Conservation (phyloP, 441 rosid genomes). For the Populus trichocarpa region DNA sequence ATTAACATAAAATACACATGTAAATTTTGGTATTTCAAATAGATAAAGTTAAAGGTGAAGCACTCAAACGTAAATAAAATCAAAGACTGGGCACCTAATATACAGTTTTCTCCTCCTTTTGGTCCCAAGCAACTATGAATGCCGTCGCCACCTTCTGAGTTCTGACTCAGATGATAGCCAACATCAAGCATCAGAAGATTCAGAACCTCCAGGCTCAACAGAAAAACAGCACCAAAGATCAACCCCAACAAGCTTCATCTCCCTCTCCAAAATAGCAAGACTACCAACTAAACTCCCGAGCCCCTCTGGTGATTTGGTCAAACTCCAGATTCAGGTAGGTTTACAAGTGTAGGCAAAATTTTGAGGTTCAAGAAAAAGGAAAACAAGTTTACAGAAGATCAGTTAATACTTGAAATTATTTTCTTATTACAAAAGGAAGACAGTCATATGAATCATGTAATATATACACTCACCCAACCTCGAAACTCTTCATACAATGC, state of each 20-base stretch:
- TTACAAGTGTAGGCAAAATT: not conserved
- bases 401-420: not conserved
- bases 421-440: not conserved
- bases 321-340: not conserved
- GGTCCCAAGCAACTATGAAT: not conserved
- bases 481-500: constrained; percentile 1
- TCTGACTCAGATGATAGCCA: not conserved
- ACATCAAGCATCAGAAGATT: not conserved
- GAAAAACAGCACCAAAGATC: not conserved
- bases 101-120: not conserved
- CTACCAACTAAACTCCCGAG: not conserved
- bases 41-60: not conserved
- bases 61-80: not conserved
- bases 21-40: not conserved
- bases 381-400: not conserved
- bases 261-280: too few species aligned
- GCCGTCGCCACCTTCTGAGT: not conserved
- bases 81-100: not conserved
- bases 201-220: not conserved
- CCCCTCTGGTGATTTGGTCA: not conserved
- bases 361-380: not conserved
- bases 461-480: constrained; percentile 6
- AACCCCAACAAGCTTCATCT: not conserved
- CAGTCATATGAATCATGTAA: not conserved
- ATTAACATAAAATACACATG: not conserved